Conservation (phyloP, 2,329 filamentous ascomycete species). For the Penicillium nordicum region DNA sequence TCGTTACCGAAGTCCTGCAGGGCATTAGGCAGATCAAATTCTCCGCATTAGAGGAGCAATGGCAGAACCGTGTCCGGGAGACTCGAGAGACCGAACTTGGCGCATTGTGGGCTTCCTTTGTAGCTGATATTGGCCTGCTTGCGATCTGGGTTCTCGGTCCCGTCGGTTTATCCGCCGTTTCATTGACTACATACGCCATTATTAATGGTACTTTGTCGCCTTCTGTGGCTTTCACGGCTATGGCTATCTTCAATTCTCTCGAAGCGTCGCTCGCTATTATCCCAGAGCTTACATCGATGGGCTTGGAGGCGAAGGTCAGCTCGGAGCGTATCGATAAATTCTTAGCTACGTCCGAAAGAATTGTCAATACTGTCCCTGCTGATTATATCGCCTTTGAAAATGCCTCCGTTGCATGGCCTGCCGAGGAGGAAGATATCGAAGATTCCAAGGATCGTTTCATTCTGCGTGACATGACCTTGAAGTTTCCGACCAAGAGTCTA, state of each 20-base stretch:
- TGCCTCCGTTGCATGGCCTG: conserved; percentile 69
- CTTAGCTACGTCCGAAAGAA: conserved; percentile 64
- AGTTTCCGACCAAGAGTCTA: conserved; percentile 66
- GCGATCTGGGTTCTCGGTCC: conserved; percentile 71
- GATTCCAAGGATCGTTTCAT: conserved; percentile 59
- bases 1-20: conserved; percentile 72
- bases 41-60: conserved; percentile 69
- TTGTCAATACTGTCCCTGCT: conserved; percentile 58
- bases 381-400: conserved; percentile 62
- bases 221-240: conserved; percentile 74
- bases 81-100: conserved; percentile 65
- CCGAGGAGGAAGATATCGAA: conserved; percentile 52
- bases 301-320: conserved; percentile 71
- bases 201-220: conserved; percentile 62
- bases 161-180: conserved; percentile 68
- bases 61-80: conserved; percentile 66
- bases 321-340: conserved; percentile 69
- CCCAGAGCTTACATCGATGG: conserved; percentile 68
- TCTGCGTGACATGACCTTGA: conserved; percentile 61
- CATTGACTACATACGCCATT: conserved; percentile 65
- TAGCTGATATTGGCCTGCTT: conserved; percentile 60
- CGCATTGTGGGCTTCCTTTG: conserved; percentile 64
- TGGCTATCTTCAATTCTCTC: conserved; percentile 68
- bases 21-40: conserved; percentile 86
- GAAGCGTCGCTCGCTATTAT: conserved; percentile 68